Evolutionary conservation across 768 basidiomycete genomes (phyloP).

Genomic region (Lactarius psammicola): DNA sequence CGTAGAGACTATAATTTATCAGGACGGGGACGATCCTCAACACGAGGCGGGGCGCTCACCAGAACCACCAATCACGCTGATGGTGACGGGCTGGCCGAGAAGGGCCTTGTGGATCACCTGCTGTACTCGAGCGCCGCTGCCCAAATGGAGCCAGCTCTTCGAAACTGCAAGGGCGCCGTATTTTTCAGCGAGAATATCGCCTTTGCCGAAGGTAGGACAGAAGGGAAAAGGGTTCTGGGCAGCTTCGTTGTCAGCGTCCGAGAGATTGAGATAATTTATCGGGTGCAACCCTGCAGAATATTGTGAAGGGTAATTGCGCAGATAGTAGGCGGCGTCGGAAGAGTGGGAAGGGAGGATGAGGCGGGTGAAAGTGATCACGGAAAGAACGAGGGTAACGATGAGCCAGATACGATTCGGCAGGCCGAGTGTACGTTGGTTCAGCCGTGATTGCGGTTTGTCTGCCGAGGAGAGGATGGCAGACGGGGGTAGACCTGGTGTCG

Average conservation of each 20-base stretch:
- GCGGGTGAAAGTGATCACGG: constrained; percentile 56
- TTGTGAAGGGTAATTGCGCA: constrained; percentile 32
- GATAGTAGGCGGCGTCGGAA: constrained; percentile 30
- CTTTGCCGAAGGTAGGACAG: constrained; percentile 84
- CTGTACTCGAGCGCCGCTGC: constrained; percentile 80
- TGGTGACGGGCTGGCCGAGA: constrained; percentile 81
- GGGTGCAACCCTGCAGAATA: constrained; percentile 50
- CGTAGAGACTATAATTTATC: constrained; percentile 64
- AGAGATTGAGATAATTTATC: constrained; percentile 80
- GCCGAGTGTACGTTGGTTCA: constrained; percentile 56
- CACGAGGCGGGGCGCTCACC: constrained; percentile 45
- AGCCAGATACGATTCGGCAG: constrained; percentile 71
- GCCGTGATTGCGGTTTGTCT: constrained; percentile 50
- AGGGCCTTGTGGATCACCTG: constrained; percentile 80
- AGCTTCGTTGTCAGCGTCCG: constrained; percentile 37
- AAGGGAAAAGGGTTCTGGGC: constrained; percentile 81
- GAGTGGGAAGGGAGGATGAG: constrained; percentile 45
- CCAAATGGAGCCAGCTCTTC: constrained; percentile 71
- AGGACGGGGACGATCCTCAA: constrained; percentile 3
- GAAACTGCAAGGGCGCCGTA: constrained; percentile 75
- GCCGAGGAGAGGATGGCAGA: constrained; percentile 44
- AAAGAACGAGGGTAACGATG: constrained; percentile 51
- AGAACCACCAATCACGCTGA: constrained; percentile 87
- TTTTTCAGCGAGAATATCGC: constrained; percentile 73
- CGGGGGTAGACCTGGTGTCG: constrained; percentile 39